Evolutionary conservation across 345 rosid species (phyloP), one percentile per base, ranked within the genome.

Genomic region (Euphorbia tirucalli): DNA sequence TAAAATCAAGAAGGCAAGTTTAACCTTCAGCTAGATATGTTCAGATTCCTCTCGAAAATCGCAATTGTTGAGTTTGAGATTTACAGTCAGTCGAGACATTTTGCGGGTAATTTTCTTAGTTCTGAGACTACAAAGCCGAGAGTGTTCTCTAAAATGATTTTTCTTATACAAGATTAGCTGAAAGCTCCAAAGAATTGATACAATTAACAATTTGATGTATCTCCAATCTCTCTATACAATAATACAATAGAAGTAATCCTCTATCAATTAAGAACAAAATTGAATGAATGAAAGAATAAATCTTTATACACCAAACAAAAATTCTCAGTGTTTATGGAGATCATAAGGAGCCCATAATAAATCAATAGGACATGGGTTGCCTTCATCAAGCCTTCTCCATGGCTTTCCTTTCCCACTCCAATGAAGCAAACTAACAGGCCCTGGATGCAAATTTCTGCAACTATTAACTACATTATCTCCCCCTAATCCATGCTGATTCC

Each of bases 331-430:
- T 31, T 61, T 71, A 37, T 71, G 39, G 3, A 71, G 74, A 27
- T 71, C 74, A 61, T 71, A 71, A 48, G 49, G 74, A 48, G 11
- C 59, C 74, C 74, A 70, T 24, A 24, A 8, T 46, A 8, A 61
- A 61, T 71, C 74, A 48, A 71, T 10, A 2, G 74, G 74, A n/a
- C 74, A 71, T 5, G 74, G 68, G 19, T 22, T 71, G 4, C 18
- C 25, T 15, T 37, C 60, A 31, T 72, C 75, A 18, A 73, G 56
- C 57, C 76, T 66, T 48, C 28, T 46, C 76, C 76, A 65, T 11
- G 74, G 74, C 66, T 70, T 70, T n/a, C 74, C 66, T 60, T 70
- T 70, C 7, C 74, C 74, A 21, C 74, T 70, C 74, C 68, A 71
- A 43, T 61, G 74, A 27, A 71, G 28, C 35, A 71, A 61, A 32